phyloP scores from a whole-genome alignment of 2,329 filamentous ascomycete species.

The Fusarium tuaranense region DNA sequence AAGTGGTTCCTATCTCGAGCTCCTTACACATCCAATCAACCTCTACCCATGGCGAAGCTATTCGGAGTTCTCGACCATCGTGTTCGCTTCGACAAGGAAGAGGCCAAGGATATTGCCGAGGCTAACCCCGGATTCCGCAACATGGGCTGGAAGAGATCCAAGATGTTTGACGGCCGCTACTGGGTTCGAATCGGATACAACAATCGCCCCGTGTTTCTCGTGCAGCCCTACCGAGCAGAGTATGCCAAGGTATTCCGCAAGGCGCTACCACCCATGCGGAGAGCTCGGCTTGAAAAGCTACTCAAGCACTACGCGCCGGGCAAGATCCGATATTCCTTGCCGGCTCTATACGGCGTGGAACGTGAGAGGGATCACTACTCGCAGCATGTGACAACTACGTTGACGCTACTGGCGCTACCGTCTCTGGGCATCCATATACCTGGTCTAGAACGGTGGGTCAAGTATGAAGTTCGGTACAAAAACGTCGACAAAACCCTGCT shows the following conservation, averaged over 20 bases:
- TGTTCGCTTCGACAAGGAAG: slow-evolving; percentile 19
- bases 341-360: slow-evolving; percentile 64
- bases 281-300: slow-evolving; percentile 53
- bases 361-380: slow-evolving; percentile 41
- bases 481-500: slow-evolving; percentile 59
- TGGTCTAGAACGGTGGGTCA: slow-evolving; percentile 60
- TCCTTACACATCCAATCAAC: slow-evolving; percentile 56
- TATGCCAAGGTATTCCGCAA: slow-evolving; percentile 62
- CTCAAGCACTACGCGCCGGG: slow-evolving; percentile 65
- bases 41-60: slow-evolving; percentile 45
- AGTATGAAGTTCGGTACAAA: slow-evolving; percentile 63
- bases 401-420: slow-evolving; percentile 64
- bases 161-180: slow-evolving; percentile 70
- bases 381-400: slow-evolving; percentile 40
- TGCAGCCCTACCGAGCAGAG: slow-evolving; percentile 60
- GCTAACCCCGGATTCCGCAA: slow-evolving; percentile 40
- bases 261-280: slow-evolving; percentile 50
- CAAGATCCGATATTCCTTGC: slow-evolving; percentile 67
- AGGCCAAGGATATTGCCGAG: slow-evolving; percentile 10
- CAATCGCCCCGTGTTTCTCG: slow-evolving; percentile 54
- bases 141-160: slow-evolving; percentile 48
- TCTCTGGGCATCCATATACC: slow-evolving; percentile 63
- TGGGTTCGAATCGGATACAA: slow-evolving; percentile 66
- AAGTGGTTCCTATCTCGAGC: slow-evolving; percentile 61
- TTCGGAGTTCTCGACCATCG: slow-evolving; percentile 36